phyloP scores from a whole-genome alignment of 2,329 filamentous ascomycete genomes.

The Aureobasidium namibiae region DNA sequence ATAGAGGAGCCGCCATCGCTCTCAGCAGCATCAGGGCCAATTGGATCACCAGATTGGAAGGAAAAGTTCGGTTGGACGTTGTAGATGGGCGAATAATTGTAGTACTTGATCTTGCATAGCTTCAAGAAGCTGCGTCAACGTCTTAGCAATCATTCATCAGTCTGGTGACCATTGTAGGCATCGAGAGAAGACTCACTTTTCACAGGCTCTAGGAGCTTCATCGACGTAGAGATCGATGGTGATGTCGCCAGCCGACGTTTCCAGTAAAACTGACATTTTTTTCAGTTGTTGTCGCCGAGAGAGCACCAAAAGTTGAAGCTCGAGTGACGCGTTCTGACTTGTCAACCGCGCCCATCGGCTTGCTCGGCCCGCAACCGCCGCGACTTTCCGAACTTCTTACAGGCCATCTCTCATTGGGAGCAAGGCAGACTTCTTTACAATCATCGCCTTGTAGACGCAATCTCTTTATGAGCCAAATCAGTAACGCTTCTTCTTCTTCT shows the following conservation, averaged over 20 bases:
- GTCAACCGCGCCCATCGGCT: neutral
- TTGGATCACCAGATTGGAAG: slow-evolving; percentile 90
- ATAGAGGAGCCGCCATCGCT: slow-evolving; percentile 91
- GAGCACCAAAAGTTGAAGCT: neutral
- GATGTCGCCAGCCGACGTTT: slow-evolving; percentile 88
- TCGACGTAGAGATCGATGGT: slow-evolving; percentile 88
- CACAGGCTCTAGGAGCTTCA: slow-evolving; percentile 82
- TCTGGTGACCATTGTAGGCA: slow-evolving; percentile 26
- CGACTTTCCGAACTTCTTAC: neutral
- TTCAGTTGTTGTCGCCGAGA: slow-evolving; percentile 13
- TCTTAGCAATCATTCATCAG: slow-evolving; percentile 50
- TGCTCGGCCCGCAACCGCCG: neutral
- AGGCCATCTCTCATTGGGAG: too few relatives aligned
- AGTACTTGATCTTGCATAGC: slow-evolving; percentile 98
- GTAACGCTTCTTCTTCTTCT: too few relatives aligned
- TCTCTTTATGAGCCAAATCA: too few relatives aligned
- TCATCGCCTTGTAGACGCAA: too few relatives aligned
- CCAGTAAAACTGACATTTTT: slow-evolving; percentile 82
- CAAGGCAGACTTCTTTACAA: too few relatives aligned
- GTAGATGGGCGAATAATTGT: slow-evolving; percentile 92
- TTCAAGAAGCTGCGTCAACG: slow-evolving; percentile 71
- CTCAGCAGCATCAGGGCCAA: slow-evolving; percentile 72
- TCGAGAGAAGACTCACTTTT: slow-evolving; percentile 62
- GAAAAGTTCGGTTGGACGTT: slow-evolving; percentile 92
- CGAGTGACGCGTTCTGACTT: neutral